Base-by-base conservation (phyloP, 768 basidiomycete genomes). In the Lentinula boryana region DNA sequence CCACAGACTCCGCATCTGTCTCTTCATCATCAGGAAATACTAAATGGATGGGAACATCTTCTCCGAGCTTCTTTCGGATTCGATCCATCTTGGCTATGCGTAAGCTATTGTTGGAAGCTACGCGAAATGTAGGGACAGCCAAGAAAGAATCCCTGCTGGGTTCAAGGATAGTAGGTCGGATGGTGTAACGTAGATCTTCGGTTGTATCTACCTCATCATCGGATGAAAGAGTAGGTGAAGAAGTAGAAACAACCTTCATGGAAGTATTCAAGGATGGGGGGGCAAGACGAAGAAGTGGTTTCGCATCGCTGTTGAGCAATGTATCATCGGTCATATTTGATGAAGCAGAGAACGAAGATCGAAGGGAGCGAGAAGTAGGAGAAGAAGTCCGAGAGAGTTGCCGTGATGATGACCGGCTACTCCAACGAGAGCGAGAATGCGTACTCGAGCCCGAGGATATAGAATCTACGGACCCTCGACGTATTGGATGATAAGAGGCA, bases 1-100 rank as follows among this genome's bases (percentile, higher is more conserved):
- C 16, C 48, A 33, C 44, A 31, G 27, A 31, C 13, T 38, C 31
- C 3, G 27, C 15, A 41, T 60, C 13, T 16, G 46, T 8, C 31
- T 62, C 48, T 16, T 58, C 23, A 15, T 48, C 23, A 2, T 62
- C 40, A 27, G 84, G 79, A 70, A 88, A 88, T 54, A 89, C 83
- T 33, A 87, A 77, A 40, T 82, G 76, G 1, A 79, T 64, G 6
- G 88, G 88, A 21, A 89, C 82, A 31, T 79, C 82, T 18, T 86
- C 77, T 0, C 88, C 88, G 2, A 90, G 77, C 64, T 73, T 84
- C 66, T 78, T 81, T 56, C 83, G 76, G 54, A 90, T 73, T 35
- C 82, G 76, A 53, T 86, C 85, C 78, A 90, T 83, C 70, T 88
- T 89, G 64, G 75, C 72, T 51, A 81, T 78, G 23, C 84, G 78